Evolutionary conservation across 2,329 filamentous ascomycete genomes (phyloP).

Genomic region (Arachnopeziza araneosa): DNA sequence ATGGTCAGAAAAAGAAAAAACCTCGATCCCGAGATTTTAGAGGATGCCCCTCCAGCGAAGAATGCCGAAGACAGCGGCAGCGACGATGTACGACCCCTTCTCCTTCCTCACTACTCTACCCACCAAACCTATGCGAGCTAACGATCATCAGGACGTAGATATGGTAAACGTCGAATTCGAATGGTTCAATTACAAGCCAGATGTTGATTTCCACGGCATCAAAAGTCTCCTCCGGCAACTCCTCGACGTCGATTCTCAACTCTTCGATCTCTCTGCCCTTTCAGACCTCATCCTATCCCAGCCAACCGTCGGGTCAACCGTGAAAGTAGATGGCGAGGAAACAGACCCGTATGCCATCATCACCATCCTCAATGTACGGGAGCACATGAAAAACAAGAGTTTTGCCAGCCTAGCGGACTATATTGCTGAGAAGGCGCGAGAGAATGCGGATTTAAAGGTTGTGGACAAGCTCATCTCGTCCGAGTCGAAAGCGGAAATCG

Average conservation of each 20-base stretch:
- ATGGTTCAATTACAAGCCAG: slow-evolving; percentile 91
- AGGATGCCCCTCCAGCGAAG: slow-evolving; percentile 23
- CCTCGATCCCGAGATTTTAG: slow-evolving; percentile 29
- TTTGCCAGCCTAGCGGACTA: slow-evolving; percentile 69
- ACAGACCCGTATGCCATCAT: slow-evolving; percentile 90
- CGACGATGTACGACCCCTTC: slow-evolving; percentile 23
- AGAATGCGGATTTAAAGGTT: neutral
- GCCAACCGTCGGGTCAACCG: slow-evolving; percentile 82
- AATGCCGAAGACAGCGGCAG: slow-evolving; percentile 25
- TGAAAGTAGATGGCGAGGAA: slow-evolving; percentile 94
- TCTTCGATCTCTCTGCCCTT: slow-evolving; percentile 83
- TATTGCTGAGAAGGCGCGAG: slow-evolving; percentile 48
- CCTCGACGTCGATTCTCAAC: slow-evolving; percentile 77
- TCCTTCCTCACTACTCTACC: neutral
- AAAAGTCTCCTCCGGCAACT: slow-evolving; percentile 88
- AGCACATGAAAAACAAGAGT: slow-evolving; percentile 70
- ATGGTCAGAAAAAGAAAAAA: slow-evolving; percentile 32
- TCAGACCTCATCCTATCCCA: slow-evolving; percentile 84
- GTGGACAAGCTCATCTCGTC: slow-evolving; percentile 33
- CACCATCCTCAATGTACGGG: slow-evolving; percentile 76
- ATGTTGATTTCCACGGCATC: slow-evolving; percentile 90
- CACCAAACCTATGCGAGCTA: neutral
- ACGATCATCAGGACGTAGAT: slow-evolving; percentile 57
- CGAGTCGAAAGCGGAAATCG: slow-evolving; percentile 55
- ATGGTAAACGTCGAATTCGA: slow-evolving; percentile 96